Percentiles rank a stretch among this genome's conserved stretches.
phyloP scores from a whole-genome alignment of 257 asterid species.

The Henckelia pumila region DNA sequence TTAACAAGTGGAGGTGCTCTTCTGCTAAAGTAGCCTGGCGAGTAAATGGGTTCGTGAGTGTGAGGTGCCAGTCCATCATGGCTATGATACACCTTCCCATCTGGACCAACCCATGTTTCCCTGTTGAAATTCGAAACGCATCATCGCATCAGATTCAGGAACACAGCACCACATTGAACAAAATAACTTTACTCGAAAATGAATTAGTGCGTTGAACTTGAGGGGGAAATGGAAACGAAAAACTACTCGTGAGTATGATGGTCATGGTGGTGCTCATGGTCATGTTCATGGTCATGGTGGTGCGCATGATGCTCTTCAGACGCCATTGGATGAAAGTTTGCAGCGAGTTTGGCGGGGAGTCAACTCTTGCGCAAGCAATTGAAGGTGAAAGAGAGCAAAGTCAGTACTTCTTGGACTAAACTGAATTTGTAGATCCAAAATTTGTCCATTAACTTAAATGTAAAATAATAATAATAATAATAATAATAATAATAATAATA shows the following conservation, averaged over 20 bases:
- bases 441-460: no score
- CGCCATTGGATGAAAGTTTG: no score
- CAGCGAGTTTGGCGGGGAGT: no score
- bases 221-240: neutral
- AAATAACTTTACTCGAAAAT: neutral
- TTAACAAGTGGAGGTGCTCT: conserved; percentile 78
- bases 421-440: no score
- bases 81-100: conserved; percentile 88
- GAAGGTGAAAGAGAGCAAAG: no score
- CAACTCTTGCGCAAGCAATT: no score
- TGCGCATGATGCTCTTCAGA: conserved; percentile 31
- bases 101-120: conserved; percentile 78
- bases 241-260: conserved; percentile 42
- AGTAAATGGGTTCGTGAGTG: conserved; percentile 81
- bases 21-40: conserved; percentile 86
- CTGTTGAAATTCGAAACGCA: conserved; percentile 31
- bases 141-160: neutral
- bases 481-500: no score
- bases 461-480: no score
- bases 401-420: no score
- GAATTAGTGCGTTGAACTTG: neutral
- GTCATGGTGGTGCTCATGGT: conserved; percentile 23
- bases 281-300: conserved; percentile 27
- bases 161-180: neutral
- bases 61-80: conserved; percentile 97